Percentiles rank a stretch among this genome's conserved stretches.
These are phyloP conservation scores for Ligustrum vulgare DNA, from an alignment of 257 asterid genomes.

Conservation along the genomic window DNA sequence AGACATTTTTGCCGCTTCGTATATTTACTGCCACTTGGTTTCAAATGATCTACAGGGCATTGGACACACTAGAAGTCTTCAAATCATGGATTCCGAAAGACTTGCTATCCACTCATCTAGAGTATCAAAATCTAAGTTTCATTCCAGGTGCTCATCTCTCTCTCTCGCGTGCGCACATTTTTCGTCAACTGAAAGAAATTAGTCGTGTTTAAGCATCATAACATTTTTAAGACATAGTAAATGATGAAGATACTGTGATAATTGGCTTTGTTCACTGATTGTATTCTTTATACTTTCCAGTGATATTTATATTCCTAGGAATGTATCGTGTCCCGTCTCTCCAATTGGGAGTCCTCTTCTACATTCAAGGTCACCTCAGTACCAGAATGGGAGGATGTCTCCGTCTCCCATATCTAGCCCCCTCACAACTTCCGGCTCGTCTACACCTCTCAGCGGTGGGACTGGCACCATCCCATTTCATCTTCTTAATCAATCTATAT, in stretches of 20 bases:
- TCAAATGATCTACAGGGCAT: conserved; percentile 50
- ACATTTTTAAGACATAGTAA: neutral
- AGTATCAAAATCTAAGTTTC: conserved; percentile 65
- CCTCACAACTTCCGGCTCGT: conserved; percentile 83
- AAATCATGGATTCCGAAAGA: conserved; percentile 62
- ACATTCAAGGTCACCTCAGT: conserved; percentile 84
- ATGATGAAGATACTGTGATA: neutral
- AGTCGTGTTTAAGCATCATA: neutral
- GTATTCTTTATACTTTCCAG: conserved; percentile 38
- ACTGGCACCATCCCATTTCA: conserved; percentile 65
- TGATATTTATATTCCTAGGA: conserved; percentile 57
- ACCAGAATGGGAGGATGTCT: conserved; percentile 78
- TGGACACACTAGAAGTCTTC: conserved; percentile 52
- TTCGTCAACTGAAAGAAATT: conserved; percentile 4
- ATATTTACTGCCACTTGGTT: conserved; percentile 19
- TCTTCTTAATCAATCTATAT: conserved; percentile 49
- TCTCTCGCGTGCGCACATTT: neutral
- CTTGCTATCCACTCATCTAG: conserved; percentile 85
- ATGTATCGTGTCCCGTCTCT: conserved; percentile 88
- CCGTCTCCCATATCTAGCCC: conserved; percentile 96
- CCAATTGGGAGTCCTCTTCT: conserved; percentile 88
- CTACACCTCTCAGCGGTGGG: conserved; percentile 86
- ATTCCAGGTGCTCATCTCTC: conserved; percentile 58
- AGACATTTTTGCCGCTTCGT: conserved; percentile 8
- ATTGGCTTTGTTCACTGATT: conserved; percentile 23